Conservation (phyloP, 441 rosid species). For the Gossypium gossypioides region DNA sequence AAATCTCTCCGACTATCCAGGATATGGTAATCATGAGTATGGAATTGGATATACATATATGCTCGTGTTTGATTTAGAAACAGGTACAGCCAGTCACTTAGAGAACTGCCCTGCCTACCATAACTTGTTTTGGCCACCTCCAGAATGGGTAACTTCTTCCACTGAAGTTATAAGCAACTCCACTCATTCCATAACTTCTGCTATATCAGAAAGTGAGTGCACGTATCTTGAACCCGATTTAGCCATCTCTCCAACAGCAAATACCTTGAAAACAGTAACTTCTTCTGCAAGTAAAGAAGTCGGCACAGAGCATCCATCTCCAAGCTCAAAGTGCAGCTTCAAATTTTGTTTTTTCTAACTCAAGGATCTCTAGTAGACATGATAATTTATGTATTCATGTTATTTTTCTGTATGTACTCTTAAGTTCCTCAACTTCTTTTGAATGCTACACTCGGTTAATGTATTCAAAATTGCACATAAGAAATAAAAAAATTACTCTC, state of each 20-base stretch:
- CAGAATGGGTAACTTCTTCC: conserved; percentile 1
- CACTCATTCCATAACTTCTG: background rate
- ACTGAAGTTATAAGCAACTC: background rate
- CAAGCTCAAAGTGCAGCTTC: background rate
- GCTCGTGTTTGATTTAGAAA: background rate
- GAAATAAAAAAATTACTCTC: too few species aligned
- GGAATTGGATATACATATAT: background rate
- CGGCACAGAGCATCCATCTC: background rate
- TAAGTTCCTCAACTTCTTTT: background rate
- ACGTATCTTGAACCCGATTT: background rate
- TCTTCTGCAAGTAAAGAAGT: background rate
- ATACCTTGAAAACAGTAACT: background rate
- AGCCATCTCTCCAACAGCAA: background rate
- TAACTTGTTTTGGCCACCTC: conserved; percentile 2
- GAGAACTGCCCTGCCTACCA: background rate
- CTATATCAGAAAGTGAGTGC: background rate
- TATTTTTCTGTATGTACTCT: background rate
- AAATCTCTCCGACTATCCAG: background rate
- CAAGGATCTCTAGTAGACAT: background rate
- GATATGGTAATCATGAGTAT: too few species aligned
- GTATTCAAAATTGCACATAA: too few species aligned
- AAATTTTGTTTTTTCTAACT: background rate
- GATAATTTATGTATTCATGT: background rate
- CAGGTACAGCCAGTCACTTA: background rate
- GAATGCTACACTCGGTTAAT: too few species aligned